A percentile compares a stretch with the other conserved stretches of the same genome.
phyloP scores from a whole-genome alignment of 2,329 filamentous ascomycete species.

The Fusarium tupiense region DNA sequence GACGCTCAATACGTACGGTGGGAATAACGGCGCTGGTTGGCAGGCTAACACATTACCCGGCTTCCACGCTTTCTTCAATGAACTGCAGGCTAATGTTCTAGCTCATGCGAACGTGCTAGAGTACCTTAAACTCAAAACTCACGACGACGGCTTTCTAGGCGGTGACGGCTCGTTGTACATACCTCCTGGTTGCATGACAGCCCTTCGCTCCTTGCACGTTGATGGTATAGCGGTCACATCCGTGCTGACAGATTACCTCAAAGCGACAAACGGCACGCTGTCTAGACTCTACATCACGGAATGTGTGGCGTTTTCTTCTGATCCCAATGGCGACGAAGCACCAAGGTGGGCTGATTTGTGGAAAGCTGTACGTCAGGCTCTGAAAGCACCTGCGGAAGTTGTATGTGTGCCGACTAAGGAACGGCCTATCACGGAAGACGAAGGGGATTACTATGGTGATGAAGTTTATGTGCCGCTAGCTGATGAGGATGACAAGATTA shows the following conservation, averaged over 20 bases:
- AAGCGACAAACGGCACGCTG: background rate
- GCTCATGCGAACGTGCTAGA: background rate
- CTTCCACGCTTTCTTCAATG: slow-evolving; percentile 5
- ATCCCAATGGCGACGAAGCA: fast-evolving
- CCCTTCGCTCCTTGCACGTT: background rate
- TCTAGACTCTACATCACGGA: background rate
- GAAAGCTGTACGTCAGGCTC: background rate
- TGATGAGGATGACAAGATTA: background rate
- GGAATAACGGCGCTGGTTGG: background rate
- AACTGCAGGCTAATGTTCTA: background rate
- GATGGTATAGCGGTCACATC: background rate
- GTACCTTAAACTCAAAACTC: background rate
- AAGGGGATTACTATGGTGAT: background rate
- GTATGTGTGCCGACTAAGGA: background rate
- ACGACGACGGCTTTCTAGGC: background rate
- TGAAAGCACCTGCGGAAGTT: background rate
- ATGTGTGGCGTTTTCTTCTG: background rate
- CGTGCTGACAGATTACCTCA: background rate
- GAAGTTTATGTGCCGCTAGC: background rate
- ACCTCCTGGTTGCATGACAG: background rate
- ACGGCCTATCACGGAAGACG: background rate
- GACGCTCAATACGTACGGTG: slow-evolving; percentile 6
- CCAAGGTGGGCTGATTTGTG: background rate
- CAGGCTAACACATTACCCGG: background rate
- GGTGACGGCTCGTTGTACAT: background rate